phyloP scores from a whole-genome alignment of 106 monocot species.

The Agapanthus africanus region DNA sequence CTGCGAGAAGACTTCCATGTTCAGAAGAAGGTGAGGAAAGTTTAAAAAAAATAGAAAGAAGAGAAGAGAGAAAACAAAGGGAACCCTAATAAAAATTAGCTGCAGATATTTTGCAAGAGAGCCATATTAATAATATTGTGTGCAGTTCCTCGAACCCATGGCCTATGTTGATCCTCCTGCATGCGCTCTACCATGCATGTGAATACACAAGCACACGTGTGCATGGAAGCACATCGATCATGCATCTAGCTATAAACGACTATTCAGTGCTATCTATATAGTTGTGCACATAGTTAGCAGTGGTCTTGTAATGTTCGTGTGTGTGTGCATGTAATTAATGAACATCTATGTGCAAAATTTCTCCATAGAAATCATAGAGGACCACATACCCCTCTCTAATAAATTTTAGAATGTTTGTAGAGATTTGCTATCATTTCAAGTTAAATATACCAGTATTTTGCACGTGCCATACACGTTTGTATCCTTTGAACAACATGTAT shows the following conservation, averaged over 20 bases:
- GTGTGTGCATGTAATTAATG: too few species aligned
- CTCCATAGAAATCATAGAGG: too few species aligned
- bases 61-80: background rate
- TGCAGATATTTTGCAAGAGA: background rate
- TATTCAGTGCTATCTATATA: too few species aligned
- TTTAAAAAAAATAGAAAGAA: background rate
- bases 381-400: too few species aligned
- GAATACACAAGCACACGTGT: background rate
- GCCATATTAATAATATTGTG: background rate
- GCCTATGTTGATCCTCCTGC: slow-evolving; percentile 17
- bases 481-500: too few species aligned
- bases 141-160: slow-evolving; percentile 6
- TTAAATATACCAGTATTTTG: too few species aligned
- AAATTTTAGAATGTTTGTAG: too few species aligned
- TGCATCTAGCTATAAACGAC: background rate
- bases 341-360: too few species aligned
- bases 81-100: background rate
- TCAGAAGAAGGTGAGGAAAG: background rate
- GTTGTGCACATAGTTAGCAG: too few species aligned
- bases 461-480: too few species aligned
- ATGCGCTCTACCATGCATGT: background rate
- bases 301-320: too few species aligned
- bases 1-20: slow-evolving; percentile 12
- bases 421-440: too few species aligned
- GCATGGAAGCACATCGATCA: slow-evolving; percentile 6